Evolutionary conservation across 352 stramenopile genomes (phyloP).

Genomic region (Phytophthora pini): DNA sequence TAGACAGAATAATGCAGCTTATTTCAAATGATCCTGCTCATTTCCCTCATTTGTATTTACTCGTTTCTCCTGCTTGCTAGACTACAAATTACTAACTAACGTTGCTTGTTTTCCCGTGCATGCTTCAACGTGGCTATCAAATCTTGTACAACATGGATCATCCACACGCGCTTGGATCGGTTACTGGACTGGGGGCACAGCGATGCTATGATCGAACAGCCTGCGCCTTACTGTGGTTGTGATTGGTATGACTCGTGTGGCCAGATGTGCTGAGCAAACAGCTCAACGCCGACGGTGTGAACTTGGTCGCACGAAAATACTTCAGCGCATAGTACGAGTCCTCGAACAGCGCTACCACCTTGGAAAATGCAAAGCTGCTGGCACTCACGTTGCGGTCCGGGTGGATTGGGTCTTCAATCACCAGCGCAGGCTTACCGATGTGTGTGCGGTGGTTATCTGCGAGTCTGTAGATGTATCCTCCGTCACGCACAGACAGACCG

Average conservation of each 20-base stretch:
- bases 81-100: constrained; percentile 42
- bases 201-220: constrained; percentile 31
- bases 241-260: constrained; percentile 48
- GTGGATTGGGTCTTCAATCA: constrained; percentile 91
- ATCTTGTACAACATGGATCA: constrained; percentile 43
- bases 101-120: constrained; percentile 29
- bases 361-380: constrained; percentile 87
- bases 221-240: constrained; percentile 34
- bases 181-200: constrained; percentile 5
- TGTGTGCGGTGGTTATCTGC: constrained; percentile 56
- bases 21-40: neutral
- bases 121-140: constrained; percentile 33
- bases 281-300: constrained; percentile 79
- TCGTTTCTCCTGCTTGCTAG: constrained; percentile 35
- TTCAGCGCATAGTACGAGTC: constrained; percentile 87
- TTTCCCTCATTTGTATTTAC: constrained; percentile 23
- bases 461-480: constrained; percentile 86
- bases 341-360: constrained; percentile 86
- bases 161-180: constrained; percentile 14
- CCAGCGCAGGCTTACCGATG: constrained; percentile 70
- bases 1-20: too few relatives aligned
- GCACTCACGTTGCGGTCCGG: constrained; percentile 87
- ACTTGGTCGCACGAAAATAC: constrained; percentile 82
- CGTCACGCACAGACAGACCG: constrained; percentile 82
- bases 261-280: constrained; percentile 76